These are phyloP conservation scores for Sugiyamaella japonica DNA, from an alignment of 1,139 yeast genomes.

Conservation along the genomic window DNA sequence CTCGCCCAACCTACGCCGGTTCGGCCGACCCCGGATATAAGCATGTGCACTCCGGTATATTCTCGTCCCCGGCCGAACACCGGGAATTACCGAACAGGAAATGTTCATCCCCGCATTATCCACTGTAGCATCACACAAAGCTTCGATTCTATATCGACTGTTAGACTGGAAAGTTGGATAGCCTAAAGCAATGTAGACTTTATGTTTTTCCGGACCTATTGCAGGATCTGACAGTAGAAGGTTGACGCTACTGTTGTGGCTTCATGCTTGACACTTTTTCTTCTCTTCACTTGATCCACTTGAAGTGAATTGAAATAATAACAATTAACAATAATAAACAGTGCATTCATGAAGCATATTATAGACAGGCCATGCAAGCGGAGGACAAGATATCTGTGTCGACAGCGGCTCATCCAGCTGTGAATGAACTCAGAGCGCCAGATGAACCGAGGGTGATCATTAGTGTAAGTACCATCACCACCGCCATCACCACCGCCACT, in stretches of 20 bases:
- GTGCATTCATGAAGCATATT: neutral
- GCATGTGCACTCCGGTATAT: neutral
- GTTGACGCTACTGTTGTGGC: too few relatives aligned
- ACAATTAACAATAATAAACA: neutral
- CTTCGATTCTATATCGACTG: neutral
- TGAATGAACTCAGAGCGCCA: constrained; percentile 11
- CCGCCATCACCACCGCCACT: too few relatives aligned
- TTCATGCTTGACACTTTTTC: too few relatives aligned
- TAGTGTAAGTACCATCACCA: constrained; percentile 20
- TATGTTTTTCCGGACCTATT: too few relatives aligned
- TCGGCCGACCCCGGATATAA: neutral
- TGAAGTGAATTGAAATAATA: too few relatives aligned
- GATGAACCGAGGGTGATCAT: constrained; percentile 17
- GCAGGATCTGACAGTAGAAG: too few relatives aligned
- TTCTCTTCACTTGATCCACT: too few relatives aligned
- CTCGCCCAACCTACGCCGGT: neutral
- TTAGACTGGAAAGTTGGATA: too few relatives aligned
- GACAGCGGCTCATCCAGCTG: constrained; percentile 11
- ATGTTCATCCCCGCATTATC: neutral
- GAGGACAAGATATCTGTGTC: neutral
- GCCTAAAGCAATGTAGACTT: too few relatives aligned
- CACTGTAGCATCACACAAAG: neutral
- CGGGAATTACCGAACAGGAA: neutral
- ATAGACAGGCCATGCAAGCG: neutral
- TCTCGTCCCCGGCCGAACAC: neutral